Conservation (phyloP, 371 early-diverging fungal species). For the Dinochytrium kinnereticum region DNA sequence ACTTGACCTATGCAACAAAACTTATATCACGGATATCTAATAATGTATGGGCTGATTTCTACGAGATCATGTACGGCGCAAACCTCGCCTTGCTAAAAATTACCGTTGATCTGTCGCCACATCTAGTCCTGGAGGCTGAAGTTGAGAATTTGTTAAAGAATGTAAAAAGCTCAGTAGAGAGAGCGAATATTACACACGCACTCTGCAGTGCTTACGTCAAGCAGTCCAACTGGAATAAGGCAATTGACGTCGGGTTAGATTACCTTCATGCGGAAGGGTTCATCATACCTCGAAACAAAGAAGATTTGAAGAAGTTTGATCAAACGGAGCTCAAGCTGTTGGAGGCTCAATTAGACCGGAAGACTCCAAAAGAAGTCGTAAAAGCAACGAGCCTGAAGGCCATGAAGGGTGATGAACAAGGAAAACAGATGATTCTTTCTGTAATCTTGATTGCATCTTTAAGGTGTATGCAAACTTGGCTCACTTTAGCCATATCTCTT, state of each 20-base stretch:
- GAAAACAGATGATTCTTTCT: conserved; percentile 29
- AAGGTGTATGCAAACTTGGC: neutral
- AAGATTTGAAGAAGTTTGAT: conserved; percentile 15
- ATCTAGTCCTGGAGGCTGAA: neutral
- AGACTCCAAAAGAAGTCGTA: conserved; percentile 21
- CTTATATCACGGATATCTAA: neutral
- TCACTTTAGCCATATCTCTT: neutral
- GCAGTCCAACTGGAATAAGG: neutral
- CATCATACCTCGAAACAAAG: conserved; percentile 20
- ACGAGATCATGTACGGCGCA: conserved; percentile 22
- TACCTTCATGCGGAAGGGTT: conserved; percentile 28
- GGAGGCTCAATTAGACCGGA: conserved; percentile 17
- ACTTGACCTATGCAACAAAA: neutral
- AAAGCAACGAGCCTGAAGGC: neutral
- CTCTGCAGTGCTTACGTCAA: conserved; percentile 8
- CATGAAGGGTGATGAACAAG: conserved; percentile 6
- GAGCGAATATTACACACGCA: neutral
- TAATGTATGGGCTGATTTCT: conserved; percentile 18
- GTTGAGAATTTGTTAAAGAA: neutral
- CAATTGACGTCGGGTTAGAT: neutral
- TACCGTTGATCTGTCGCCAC: conserved; percentile 8
- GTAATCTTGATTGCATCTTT: conserved; percentile 29
- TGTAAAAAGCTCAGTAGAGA: neutral
- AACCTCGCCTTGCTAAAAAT: conserved; percentile 29
- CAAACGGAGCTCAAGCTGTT: neutral